Conservation (phyloP, 768 basidiomycete genomes). For the Tulasnella calospora region DNA sequence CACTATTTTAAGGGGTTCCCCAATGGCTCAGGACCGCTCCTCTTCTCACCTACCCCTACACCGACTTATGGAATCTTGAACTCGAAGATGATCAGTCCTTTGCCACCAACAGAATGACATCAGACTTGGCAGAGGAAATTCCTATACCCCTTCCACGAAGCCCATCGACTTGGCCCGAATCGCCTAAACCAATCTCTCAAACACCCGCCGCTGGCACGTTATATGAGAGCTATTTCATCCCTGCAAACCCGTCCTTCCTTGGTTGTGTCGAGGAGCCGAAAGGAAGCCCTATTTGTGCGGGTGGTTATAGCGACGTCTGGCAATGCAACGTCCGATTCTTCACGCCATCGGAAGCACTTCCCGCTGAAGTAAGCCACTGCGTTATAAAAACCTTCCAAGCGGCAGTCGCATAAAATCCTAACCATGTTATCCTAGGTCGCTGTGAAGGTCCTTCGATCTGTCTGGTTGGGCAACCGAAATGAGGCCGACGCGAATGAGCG, state of each 20-base stretch:
- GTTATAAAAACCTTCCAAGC: background rate
- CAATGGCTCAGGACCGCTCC: no score
- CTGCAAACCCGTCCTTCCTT: background rate
- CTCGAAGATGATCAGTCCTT: no score
- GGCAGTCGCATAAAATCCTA: background rate
- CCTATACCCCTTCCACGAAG: no score
- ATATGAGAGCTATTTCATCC: background rate
- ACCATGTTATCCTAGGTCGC: background rate
- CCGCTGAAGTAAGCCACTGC: background rate
- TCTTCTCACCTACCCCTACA: no score
- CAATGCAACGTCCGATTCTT: background rate
- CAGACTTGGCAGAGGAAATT: no score
- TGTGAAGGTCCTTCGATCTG: background rate
- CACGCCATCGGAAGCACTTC: no score
- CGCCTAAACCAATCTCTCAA: no score
- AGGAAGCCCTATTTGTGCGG: background rate
- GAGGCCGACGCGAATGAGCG: background rate
- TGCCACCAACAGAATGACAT: no score
- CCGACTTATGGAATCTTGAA: no score
- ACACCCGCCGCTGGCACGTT: no score
- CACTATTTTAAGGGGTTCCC: no score
- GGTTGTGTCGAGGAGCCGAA: background rate
- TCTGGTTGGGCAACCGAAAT: background rate
- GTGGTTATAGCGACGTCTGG: background rate
- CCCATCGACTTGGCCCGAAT: no score